Conservation (phyloP, 768 basidiomycete genomes). For the Hericium erinaceus region DNA sequence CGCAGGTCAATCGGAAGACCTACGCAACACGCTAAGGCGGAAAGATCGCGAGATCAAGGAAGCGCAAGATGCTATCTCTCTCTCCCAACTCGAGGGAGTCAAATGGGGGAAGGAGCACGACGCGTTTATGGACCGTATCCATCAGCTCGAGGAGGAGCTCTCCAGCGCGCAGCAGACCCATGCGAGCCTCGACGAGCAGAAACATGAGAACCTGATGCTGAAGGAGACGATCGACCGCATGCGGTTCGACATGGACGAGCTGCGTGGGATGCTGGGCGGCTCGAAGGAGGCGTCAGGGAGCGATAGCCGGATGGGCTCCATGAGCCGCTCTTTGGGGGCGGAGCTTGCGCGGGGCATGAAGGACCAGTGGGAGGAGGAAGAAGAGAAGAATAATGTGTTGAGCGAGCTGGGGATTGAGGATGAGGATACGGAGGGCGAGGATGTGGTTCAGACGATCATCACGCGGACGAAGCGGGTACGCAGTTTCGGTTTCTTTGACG, state of each 20-base stretch:
- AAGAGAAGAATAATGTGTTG: constrained; percentile 23
- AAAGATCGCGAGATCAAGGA: constrained; percentile 68
- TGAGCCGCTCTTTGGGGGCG: constrained; percentile 70
- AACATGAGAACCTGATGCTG: constrained; percentile 85
- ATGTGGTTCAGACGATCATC: constrained; percentile 82
- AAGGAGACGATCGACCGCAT: constrained; percentile 96
- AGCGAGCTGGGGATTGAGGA: constrained; percentile 30
- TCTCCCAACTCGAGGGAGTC: constrained; percentile 55
- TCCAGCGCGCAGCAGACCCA: constrained; percentile 60
- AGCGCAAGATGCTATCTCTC: constrained; percentile 46
- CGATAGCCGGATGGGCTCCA: constrained; percentile 43
- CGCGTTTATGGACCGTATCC: constrained; percentile 62
- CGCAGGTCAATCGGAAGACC: constrained; percentile 67
- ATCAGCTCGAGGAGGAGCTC: constrained; percentile 65
- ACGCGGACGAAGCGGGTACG: constrained; percentile 69
- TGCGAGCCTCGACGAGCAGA: constrained; percentile 78
- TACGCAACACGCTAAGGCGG: constrained; percentile 62
- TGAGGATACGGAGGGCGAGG: constrained; percentile 54
- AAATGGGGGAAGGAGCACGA: constrained; percentile 65
- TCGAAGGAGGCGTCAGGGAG: constrained; percentile 26
- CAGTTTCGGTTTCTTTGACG: background rate
- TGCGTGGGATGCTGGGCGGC: constrained; percentile 44
- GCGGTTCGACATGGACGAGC: constrained; percentile 90
- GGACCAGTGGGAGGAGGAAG: constrained; percentile 29
- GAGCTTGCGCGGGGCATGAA: constrained; percentile 62